These are phyloP conservation scores for Penicillium ucsense DNA, from an alignment of 495 filamentous ascomycete genomes.

Conservation along the genomic window DNA sequence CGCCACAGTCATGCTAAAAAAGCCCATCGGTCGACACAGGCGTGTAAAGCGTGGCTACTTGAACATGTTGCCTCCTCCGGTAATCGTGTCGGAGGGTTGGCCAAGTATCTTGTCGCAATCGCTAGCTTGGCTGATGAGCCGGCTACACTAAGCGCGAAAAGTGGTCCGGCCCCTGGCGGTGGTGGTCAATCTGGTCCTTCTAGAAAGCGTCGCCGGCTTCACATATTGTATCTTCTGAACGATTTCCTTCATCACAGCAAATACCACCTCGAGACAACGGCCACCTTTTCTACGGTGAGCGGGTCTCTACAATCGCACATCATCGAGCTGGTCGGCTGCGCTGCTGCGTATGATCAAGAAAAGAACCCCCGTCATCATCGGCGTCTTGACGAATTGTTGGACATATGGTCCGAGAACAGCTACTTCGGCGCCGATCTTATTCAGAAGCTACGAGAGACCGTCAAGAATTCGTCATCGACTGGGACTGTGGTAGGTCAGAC, in stretches of 20 bases:
- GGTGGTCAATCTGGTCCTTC: slow-evolving; percentile 34
- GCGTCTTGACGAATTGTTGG: slow-evolving; percentile 56
- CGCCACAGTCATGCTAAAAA: slow-evolving; percentile 32
- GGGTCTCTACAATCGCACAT: slow-evolving; percentile 52
- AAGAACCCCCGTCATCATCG: slow-evolving; percentile 55
- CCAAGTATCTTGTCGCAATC: slow-evolving; percentile 67
- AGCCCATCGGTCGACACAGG: slow-evolving; percentile 44
- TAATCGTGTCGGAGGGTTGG: slow-evolving; percentile 54
- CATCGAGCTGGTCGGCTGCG: slow-evolving; percentile 48
- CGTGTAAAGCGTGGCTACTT: slow-evolving; percentile 80
- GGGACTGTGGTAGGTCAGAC: slow-evolving; percentile 5
- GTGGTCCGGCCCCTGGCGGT: background rate
- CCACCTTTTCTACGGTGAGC: slow-evolving; percentile 43
- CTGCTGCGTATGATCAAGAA: slow-evolving; percentile 47
- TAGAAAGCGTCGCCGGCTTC: slow-evolving; percentile 58
- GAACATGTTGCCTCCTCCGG: slow-evolving; percentile 59
- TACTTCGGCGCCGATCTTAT: slow-evolving; percentile 57
- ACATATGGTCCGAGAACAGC: slow-evolving; percentile 59
- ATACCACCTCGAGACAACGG: slow-evolving; percentile 39
- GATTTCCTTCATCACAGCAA: slow-evolving; percentile 76
- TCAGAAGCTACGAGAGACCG: slow-evolving; percentile 48
- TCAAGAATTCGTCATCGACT: slow-evolving; percentile 34
- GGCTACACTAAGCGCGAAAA: slow-evolving; percentile 5
- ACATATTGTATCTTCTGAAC: slow-evolving; percentile 74
- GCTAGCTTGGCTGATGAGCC: slow-evolving; percentile 45